phyloP scores from a whole-genome alignment of 352 stramenopile species.

The Blastocystis sp. region DNA sequence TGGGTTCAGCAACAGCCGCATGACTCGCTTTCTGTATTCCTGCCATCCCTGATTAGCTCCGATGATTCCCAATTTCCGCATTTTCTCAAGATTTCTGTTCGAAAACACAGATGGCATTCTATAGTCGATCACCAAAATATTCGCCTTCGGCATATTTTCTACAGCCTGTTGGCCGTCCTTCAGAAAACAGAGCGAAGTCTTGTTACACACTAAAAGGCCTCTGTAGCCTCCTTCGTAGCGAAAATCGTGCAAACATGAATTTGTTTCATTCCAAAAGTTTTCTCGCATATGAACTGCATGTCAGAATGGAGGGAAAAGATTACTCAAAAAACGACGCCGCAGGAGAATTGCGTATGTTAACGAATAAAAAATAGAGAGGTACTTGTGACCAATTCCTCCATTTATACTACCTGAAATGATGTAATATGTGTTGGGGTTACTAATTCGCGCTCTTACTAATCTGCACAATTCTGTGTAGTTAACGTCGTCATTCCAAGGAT shows the following conservation, averaged over 20 bases:
- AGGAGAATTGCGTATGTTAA: background rate
- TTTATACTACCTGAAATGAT: background rate
- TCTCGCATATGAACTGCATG: background rate
- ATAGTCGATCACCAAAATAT: background rate
- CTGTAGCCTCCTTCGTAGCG: background rate
- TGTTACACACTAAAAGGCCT: background rate
- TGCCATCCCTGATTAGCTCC: background rate
- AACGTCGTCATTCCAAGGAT: background rate
- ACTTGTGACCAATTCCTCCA: constrained; percentile 9
- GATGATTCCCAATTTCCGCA: background rate
- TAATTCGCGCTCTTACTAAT: background rate
- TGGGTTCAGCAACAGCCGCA: background rate
- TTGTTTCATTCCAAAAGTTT: background rate
- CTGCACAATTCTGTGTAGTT: background rate
- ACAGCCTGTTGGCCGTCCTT: background rate
- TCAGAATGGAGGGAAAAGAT: background rate
- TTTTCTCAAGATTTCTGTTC: background rate
- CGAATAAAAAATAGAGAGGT: background rate
- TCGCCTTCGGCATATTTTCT: background rate
- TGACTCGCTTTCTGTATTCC: background rate
- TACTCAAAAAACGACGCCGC: background rate
- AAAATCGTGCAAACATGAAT: background rate
- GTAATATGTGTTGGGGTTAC: background rate
- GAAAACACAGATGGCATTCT: background rate
- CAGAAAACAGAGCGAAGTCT: background rate